A percentile compares a stretch with the other conserved stretches of the same genome.
Evolutionary conservation across 176 grass and related monocot genomes (phyloP).

Genomic region (Oryza meridionalis): DNA sequence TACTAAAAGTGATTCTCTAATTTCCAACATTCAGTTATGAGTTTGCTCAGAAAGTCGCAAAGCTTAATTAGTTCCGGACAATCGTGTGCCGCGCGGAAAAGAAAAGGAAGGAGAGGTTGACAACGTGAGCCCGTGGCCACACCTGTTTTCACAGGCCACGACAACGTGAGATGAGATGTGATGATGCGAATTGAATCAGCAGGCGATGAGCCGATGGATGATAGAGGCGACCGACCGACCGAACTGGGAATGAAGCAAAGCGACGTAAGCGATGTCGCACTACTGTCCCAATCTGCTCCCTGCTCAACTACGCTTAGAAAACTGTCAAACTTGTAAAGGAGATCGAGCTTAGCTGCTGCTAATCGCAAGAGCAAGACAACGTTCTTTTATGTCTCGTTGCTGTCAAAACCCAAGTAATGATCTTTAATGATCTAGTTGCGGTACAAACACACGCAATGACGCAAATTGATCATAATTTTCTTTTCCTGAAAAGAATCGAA

Average conservation of each 20-base stretch:
- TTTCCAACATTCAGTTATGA: background rate
- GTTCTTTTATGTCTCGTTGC: background rate
- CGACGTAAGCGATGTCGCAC: conserved; percentile 13
- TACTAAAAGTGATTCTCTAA: too few species aligned
- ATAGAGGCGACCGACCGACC: background rate
- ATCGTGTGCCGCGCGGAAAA: background rate
- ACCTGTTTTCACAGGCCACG: background rate
- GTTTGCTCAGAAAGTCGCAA: background rate
- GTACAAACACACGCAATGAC: background rate
- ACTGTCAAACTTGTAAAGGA: background rate
- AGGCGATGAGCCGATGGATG: background rate
- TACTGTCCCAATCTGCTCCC: background rate
- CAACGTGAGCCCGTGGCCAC: background rate
- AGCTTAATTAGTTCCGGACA: background rate
- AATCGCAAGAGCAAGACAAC: background rate
- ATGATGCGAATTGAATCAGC: conserved; percentile 1
- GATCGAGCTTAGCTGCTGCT: background rate
- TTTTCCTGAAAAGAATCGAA: background rate
- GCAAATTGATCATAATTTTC: background rate
- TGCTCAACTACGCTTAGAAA: background rate
- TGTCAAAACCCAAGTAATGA: background rate
- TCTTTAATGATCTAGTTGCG: background rate
- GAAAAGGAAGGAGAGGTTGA: background rate
- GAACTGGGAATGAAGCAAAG: background rate
- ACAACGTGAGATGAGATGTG: background rate